Evolutionary conservation across 2,329 filamentous ascomycete genomes (phyloP), one percentile per base, ranked within the genome.

Genomic region (Diaporthe nobilis): DNA sequence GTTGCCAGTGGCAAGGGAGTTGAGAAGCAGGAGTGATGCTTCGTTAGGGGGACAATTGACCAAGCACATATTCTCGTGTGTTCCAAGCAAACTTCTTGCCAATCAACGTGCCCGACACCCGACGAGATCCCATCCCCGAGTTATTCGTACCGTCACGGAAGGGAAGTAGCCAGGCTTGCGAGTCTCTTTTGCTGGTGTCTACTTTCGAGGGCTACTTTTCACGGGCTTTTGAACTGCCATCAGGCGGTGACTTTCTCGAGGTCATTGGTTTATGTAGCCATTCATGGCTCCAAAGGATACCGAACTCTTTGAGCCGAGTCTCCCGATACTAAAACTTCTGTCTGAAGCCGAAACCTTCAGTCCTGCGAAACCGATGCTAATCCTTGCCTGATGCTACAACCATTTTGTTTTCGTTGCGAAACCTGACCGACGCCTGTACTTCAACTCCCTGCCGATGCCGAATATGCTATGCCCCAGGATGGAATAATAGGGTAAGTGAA

Each of bases 1-100:
- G n/a, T n/a, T 2, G 90, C 94, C 78, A 92, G 90, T 78, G 88
- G 87, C 47, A 89, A 88, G 77, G 76, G 55, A 47, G 49, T 55
- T 47, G 22, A 37, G n/a, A 37, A 39, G 31, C 25, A 22, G 25
- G 70, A 71, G 13, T 72, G 55, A 77, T 37, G 47, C 9, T 9
- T 31, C 49, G 37, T 10, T 42, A 22, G 13, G 22, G n/a, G 10
- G 51, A 39, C 34, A 28, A 42, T 12, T 22, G 5, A 42, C 15
- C 4, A 34, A 55, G n/a, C 25, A 42, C 34, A 42, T 6, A n/a
- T 39, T 9, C n/a, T 22, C 9, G 31, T 28, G 22, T 20, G 13
- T 53, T 28, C 22, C 17, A 17, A 70, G 22, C 42, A 42, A 10
- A 12, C 1, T 8, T 28, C 22, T 42, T 17, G 25, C 34, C 65